phyloP scores from a whole-genome alignment of 208 protist species.

The Sergeia podlipaevii region DNA sequence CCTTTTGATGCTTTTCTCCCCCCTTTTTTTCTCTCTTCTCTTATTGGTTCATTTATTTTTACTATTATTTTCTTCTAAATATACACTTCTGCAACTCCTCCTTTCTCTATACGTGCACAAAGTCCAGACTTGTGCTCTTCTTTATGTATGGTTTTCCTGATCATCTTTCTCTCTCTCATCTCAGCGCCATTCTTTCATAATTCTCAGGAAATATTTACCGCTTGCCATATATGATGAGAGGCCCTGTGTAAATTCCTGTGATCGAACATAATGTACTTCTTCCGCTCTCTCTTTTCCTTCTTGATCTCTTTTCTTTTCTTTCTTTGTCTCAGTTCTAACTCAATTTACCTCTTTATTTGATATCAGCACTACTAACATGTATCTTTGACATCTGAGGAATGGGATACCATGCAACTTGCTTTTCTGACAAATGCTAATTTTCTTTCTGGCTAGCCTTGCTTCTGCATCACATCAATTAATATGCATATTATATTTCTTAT shows the following conservation, averaged over 20 bases:
- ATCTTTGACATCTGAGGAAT: conserved; percentile 33
- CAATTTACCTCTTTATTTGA: too few relatives aligned
- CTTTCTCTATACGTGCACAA: conserved; percentile 6
- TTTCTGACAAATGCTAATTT: not conserved
- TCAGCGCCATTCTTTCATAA: not conserved
- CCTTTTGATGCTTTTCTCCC: not conserved
- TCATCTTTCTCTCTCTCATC: not conserved
- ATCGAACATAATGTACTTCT: not conserved
- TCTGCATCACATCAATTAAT: conserved; percentile 37
- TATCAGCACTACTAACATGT: too few relatives aligned
- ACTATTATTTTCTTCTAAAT: conserved; percentile 1
- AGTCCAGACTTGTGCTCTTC: conserved; percentile 7
- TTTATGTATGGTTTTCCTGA: not conserved
- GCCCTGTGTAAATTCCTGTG: not conserved
- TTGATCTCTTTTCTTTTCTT: conserved; percentile 9
- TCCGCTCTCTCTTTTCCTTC: not conserved
- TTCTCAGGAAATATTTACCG: not conserved
- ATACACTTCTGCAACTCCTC: not conserved
- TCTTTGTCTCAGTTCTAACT: conserved; percentile 14
- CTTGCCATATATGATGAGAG: not conserved
- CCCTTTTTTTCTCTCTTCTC: conserved; percentile 1
- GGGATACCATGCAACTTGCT: conserved; percentile 8
- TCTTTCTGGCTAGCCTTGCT: not conserved
- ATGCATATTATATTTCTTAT: conserved; percentile 1
- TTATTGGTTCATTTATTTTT: not conserved